Conservation (phyloP, 805 yeast genomes). For the Saturnispora saitoi region DNA sequence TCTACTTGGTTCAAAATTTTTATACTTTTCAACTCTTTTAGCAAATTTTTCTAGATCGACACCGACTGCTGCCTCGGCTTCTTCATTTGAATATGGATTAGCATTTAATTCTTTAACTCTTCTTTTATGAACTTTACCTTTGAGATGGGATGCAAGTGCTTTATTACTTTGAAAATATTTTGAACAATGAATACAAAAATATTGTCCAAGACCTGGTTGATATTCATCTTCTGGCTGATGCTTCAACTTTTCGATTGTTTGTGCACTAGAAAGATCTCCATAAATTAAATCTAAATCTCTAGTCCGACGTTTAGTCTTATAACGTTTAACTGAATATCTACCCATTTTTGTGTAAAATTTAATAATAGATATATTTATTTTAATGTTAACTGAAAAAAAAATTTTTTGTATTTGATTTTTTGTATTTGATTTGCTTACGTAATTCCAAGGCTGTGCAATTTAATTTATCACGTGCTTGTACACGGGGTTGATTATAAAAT, state of each 20-base stretch:
- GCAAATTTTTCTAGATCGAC: conserved; percentile 59
- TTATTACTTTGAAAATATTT: conserved; percentile 75
- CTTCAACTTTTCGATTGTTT: conserved; percentile 54
- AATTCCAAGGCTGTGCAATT: background rate
- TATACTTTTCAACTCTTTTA: conserved; percentile 52
- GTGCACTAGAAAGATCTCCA: conserved; percentile 59
- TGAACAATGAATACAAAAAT: conserved; percentile 90
- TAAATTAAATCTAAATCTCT: conserved; percentile 79
- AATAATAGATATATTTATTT: background rate
- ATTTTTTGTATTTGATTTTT: background rate
- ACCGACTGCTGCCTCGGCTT: conserved; percentile 89
- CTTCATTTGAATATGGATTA: conserved; percentile 80
- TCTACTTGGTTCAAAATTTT: conserved; percentile 40
- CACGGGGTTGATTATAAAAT: background rate
- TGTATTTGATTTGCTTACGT: background rate
- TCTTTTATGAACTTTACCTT: conserved; percentile 77
- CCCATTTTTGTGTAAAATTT: conserved; percentile 46
- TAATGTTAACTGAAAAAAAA: background rate
- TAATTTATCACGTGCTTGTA: conserved; percentile 1
- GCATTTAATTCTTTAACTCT: conserved; percentile 66
- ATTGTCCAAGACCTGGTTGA: conserved; percentile 91
- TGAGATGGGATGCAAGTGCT: conserved; percentile 64
- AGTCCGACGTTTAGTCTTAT: conserved; percentile 82
- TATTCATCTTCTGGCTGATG: conserved; percentile 85
- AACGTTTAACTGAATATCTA: conserved; percentile 75